Evolutionary conservation across 257 asterid genomes (phyloP), one percentile per base, ranked within the genome.

Genomic region (Apocynum venetum): DNA sequence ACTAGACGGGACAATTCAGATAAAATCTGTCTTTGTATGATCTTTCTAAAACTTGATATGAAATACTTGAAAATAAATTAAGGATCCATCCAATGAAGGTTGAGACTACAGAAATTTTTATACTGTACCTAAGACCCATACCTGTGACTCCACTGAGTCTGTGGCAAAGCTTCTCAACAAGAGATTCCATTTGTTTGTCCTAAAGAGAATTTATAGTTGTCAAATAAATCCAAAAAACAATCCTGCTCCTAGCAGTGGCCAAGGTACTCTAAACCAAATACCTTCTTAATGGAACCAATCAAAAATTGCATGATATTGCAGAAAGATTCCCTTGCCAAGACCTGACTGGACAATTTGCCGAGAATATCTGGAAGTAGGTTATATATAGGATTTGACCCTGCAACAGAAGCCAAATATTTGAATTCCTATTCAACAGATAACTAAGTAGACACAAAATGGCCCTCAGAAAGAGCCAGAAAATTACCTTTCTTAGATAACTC

Each of bases 171-270:
- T 96, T 96, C 77, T 96, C 99, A n/a, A 96, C 99, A 77, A 96
- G 97, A 72, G 97, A 80, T 85, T 96, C 99, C 97, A 96, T 91
- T 92, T 96, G 99, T 83, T 91, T 96, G 84, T 96, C 98, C 99
- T 96, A 85, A 82, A 63, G 44, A 81, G 76, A 80, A 43, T 48
- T 67, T 71, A 74, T 12, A 80, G 76, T 57, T 79, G 52, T 78
- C 71, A 71, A 60, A 53, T 47, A 78, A 69, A 51, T 76, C 68
- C 40, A 25, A 57, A 66, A 84, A 31, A 14, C 52, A 70, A 59
- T 55, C 31, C 44, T 51, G 71, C 64, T 56, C 53, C 44, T 41
- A 69, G 73, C 53, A 8, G 53, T 43, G 56, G 43, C 63, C 44
- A 55, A 53, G 64, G 36, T 43, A 55, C 40, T 49, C 35, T 61